Evolutionary conservation across 805 yeast species (phyloP).

Genomic region (Yamadazyma tumulicola): DNA sequence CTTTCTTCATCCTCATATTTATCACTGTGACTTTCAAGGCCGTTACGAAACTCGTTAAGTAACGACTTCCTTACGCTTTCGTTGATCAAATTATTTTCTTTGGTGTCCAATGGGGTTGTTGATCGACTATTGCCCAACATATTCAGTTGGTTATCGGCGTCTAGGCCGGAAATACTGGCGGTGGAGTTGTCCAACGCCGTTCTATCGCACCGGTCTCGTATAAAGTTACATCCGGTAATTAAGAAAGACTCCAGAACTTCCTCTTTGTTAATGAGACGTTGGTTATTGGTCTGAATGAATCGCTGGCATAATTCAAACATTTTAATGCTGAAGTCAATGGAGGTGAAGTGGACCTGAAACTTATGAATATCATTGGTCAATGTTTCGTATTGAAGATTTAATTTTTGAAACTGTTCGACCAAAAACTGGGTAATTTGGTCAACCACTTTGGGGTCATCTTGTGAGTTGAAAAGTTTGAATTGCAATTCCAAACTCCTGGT

Average conservation of each 20-base stretch:
- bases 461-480: conserved; percentile 1
- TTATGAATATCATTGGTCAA: conserved; percentile 22
- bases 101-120: conserved; percentile 6
- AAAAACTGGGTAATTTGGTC: conserved; percentile 2
- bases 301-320: conserved; percentile 33
- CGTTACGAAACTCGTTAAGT: conserved; percentile 4
- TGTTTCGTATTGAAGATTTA: conserved; percentile 30
- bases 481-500: conserved; percentile 29
- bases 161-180: conserved; percentile 1
- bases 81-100: conserved; percentile 10
- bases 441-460: neutral
- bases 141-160: neutral
- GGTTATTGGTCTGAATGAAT: conserved; percentile 20
- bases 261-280: conserved; percentile 14
- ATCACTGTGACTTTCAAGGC: conserved; percentile 3
- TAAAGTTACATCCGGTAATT: conserved; percentile 17
- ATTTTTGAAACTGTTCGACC: conserved; percentile 4
- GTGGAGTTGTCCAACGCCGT: conserved; percentile 9
- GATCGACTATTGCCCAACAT: conserved; percentile 1
- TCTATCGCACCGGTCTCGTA: conserved; percentile 38
- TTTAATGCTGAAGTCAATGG: conserved; percentile 45
- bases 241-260: conserved; percentile 6
- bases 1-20: neutral
- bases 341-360: conserved; percentile 32
- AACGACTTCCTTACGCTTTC: conserved; percentile 3